Evolutionary conservation across 2,329 filamentous ascomycete species (phyloP).

Genomic region (Exophiala bonariae): DNA sequence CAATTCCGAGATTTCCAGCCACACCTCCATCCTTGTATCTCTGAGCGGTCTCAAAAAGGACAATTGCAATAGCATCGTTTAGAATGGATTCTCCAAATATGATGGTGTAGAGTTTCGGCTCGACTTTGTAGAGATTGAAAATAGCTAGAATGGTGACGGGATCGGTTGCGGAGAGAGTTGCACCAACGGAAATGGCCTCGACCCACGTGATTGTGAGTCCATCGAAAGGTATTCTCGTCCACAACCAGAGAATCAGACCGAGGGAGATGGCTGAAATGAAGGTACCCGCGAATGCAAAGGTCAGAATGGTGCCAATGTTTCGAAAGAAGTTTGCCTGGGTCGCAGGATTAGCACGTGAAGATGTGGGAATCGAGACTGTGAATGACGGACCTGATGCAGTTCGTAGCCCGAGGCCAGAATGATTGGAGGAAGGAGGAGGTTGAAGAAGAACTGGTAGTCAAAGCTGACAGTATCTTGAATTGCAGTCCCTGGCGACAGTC

Average conservation of each 20-base stretch:
- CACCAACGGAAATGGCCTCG: constrained; percentile 94
- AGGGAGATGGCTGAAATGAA: constrained; percentile 97
- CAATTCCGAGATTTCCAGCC: constrained; percentile 68
- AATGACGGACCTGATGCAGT: constrained; percentile 70
- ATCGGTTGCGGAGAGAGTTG: constrained; percentile 93
- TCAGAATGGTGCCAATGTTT: constrained; percentile 95
- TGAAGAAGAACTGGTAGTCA: constrained; percentile 99
- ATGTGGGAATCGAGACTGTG: constrained; percentile 1
- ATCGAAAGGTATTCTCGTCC: constrained; percentile 82
- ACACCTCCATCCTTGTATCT: constrained; percentile 77
- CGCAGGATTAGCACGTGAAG: not conserved
- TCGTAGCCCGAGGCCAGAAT: constrained; percentile 97
- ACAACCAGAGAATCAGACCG: constrained; percentile 82
- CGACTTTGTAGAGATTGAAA: constrained; percentile 99
- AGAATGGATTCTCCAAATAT: constrained; percentile 98
- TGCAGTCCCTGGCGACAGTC: constrained; percentile 76
- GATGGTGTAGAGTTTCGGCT: constrained; percentile 96
- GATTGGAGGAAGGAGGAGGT: constrained; percentile 95
- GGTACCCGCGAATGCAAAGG: constrained; percentile 95
- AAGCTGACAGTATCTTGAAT: constrained; percentile 92
- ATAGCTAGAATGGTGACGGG: constrained; percentile 97
- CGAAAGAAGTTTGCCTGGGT: constrained; percentile 88
- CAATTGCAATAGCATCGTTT: constrained; percentile 97
- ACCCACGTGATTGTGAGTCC: constrained; percentile 85
- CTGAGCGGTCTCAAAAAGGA: constrained; percentile 96